Base-by-base conservation (phyloP, 2,329 filamentous ascomycete genomes). In the Sphaceloma murrayae region DNA sequence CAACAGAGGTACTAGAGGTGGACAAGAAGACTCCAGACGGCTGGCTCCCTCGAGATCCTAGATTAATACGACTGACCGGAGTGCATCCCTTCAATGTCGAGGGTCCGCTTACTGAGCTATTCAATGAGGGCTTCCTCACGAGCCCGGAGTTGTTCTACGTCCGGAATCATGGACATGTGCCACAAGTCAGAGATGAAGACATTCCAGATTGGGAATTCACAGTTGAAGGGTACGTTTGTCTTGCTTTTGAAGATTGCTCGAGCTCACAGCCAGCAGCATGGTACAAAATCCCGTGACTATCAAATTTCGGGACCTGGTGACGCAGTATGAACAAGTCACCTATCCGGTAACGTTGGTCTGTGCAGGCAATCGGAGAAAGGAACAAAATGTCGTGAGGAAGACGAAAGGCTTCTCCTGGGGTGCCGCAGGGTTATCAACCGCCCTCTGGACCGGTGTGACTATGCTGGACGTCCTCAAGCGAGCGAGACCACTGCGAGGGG, bases 351-450 rank as follows among this genome's bases (percentile, higher is more conserved):
- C 88, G 0, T 73, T 95, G 1, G 87, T 94, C 16, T 95, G 88
- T 60, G 88, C 88, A 3, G 88, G 88, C 1, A 95, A 95, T 61
- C 74, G 88, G 48, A 75, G 88, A 22, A 94, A 94, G 64, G 88
- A 95, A 63, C 88, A 94, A 58, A 95, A 95, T 53, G 72, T 85
- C 42, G 84, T 94, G 2, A 74, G 85, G 11, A 94, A 94, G 61
- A 85, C 84, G 1, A 93, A 94, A 55, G 88, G 88, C 0, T 95
- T 95, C 65, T 94, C 86, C 2, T 95, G 88, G 88, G 88, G 88
- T 26, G 72, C 88, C 1, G 87, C 85, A 3, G 88, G 87, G 17
- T 61, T 95, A 4, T 93, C 86, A 0, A 95, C 85, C 0, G 85
- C 86, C 0, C 66, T 94, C 0, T 95, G 85, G 72, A 95, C 88